Base-by-base conservation (phyloP, 1,284 basidiomycete species). In the Ceratobasidium sp. region DNA sequence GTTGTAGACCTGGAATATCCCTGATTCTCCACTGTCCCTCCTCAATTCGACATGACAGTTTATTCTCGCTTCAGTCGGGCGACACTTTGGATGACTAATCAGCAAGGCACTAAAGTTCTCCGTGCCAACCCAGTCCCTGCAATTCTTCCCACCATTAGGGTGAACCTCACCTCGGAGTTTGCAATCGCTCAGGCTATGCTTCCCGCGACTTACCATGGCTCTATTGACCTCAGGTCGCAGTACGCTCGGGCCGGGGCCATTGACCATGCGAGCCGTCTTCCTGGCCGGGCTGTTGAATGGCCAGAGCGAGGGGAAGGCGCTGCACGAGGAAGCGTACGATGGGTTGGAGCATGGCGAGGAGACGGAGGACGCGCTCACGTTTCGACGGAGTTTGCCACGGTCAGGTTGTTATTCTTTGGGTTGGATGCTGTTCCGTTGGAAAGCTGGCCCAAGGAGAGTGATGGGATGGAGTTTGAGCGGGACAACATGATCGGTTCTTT, bases 161-260 rank as follows among this genome's bases (percentile, higher is more conserved):
- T 66, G 31, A 66, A 66, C n/a, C n/a, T 41, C 7, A 66, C 48
- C 7, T 66, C 64, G 1, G 9, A 24, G 6, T 39, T 24, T 31
- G 64, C 64, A 6, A 54, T 39, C 24, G 46, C 64, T 8, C 64
- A 66, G 22, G 64, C 49, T 5, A 1, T 66, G 1, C 4, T 66
- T 54, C 64, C 64, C 9, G 64, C 34, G 9, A 66, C 48, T 27
- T 66, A 39, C 14, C 24, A 39, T 27, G 64, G 64, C 13, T 22
- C 31, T 11, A 1, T 66, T 2, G 64, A 66, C 16, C 31, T 66
- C 3, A 19, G 37, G 16, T 53, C 64, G 7, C 13, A 13, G 24
- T 37, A 53, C 13, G 51, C 64, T 29, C 4, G 6, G n/a, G 41
- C 53, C 6, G 31, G 27, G 3, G 24, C 16, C 13, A 22, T 34